These are phyloP conservation scores for Penicillium taxi DNA, from an alignment of 495 filamentous ascomycete species.

Conservation along the genomic window DNA sequence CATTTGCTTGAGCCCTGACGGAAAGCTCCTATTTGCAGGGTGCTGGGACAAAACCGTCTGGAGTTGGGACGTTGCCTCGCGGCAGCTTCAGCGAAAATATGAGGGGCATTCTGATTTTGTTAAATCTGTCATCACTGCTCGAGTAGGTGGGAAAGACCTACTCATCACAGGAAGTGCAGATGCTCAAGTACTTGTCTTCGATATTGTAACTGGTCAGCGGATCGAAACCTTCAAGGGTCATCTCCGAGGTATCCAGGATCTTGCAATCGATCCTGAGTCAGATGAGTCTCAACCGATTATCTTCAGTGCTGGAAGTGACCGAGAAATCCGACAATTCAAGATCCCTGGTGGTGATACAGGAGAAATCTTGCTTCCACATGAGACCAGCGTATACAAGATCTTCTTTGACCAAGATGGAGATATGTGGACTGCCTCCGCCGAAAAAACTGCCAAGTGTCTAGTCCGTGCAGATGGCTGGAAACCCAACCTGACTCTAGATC, in stretches of 20 bases:
- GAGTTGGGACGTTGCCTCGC: conserved; percentile 63
- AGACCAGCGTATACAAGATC: conserved; percentile 80
- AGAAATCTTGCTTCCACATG: conserved; percentile 67
- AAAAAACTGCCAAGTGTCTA: conserved; percentile 72
- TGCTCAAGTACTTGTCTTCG: conserved; percentile 77
- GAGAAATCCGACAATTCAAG: conserved; percentile 63
- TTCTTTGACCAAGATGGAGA: conserved; percentile 67
- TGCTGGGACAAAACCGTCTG: conserved; percentile 90
- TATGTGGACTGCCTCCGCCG: conserved; percentile 84
- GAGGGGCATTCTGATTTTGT: conserved; percentile 87
- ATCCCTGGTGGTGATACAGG: conserved; percentile 39
- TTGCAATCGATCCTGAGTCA: conserved; percentile 59
- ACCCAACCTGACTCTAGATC: conserved; percentile 60
- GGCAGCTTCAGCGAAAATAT: conserved; percentile 47
- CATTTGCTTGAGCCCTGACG: conserved; percentile 57
- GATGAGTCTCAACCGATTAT: conserved; percentile 43
- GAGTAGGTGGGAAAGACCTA: conserved; percentile 49
- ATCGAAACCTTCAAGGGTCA: conserved; percentile 72
- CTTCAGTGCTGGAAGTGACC: conserved; percentile 75
- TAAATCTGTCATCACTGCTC: conserved; percentile 55
- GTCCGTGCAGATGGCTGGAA: conserved; percentile 56
- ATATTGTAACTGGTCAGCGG: conserved; percentile 55
- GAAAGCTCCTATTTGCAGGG: conserved; percentile 65
- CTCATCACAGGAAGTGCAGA: conserved; percentile 85
- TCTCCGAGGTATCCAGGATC: conserved; percentile 64